These are phyloP conservation scores for Lablab purpureus DNA, from an alignment of 306 rosid genomes.

Conservation along the genomic window DNA sequence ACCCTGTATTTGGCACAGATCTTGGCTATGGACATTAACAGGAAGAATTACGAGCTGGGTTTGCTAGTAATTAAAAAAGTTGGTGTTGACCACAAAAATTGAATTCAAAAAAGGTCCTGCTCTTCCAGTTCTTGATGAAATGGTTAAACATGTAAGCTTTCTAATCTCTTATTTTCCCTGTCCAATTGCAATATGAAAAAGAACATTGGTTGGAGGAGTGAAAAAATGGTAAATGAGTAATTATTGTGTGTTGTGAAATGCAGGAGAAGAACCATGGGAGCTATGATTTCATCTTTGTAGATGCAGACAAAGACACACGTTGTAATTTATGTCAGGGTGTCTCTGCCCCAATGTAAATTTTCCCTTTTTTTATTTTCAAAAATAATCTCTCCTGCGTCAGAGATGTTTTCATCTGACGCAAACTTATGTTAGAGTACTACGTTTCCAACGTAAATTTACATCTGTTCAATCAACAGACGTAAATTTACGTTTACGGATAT, in stretches of 20 bases:
- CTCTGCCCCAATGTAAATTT: too few relatives aligned
- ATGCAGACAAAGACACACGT: slow-evolving; percentile 93
- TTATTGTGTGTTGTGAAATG: slow-evolving; percentile 4
- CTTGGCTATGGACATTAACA: slow-evolving; percentile 92
- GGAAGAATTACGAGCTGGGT: slow-evolving; percentile 87
- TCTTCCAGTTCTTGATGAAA: slow-evolving; percentile 78
- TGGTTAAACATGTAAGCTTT: slow-evolving; percentile 70
- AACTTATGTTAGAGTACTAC: too few relatives aligned
- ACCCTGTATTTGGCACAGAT: slow-evolving; percentile 55
- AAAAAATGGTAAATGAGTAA: background rate
- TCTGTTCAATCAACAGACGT: too few relatives aligned
- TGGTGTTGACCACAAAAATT: slow-evolving; percentile 88
- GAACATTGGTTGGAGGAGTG: background rate
- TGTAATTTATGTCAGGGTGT: too few relatives aligned
- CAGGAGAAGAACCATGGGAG: slow-evolving; percentile 80
- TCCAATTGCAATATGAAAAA: too few relatives aligned
- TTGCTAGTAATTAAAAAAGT: slow-evolving; percentile 77
- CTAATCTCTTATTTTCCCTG: background rate
- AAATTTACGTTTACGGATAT: too few relatives aligned
- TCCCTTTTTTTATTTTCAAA: too few relatives aligned
- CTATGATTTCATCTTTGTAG: slow-evolving; percentile 86
- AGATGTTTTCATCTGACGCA: too few relatives aligned
- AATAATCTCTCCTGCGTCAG: too few relatives aligned
- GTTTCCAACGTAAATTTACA: too few relatives aligned
- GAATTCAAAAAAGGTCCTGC: slow-evolving; percentile 97